A percentile compares a stretch with the other conserved stretches of the same genome.
These are phyloP conservation scores for Delitschia confertaspora DNA, from an alignment of 495 filamentous ascomycete species.

Conservation along the genomic window DNA sequence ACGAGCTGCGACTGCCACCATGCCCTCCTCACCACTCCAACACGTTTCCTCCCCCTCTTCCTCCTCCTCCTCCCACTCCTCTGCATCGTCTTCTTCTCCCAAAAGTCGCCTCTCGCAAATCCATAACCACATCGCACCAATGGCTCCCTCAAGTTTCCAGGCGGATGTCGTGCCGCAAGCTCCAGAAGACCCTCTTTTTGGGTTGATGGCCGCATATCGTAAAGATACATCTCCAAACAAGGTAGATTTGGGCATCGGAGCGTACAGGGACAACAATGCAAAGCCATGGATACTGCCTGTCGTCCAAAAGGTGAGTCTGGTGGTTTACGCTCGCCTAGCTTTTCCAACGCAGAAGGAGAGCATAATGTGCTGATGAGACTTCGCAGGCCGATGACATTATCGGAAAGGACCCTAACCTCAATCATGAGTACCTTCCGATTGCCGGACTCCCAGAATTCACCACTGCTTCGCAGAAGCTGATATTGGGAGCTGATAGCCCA, in stretches of 20 bases:
- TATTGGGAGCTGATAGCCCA: constrained; percentile 70
- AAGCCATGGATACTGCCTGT: constrained; percentile 99
- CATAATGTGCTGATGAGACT: constrained; percentile 8
- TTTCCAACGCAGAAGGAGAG: constrained; percentile 1
- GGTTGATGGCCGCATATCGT: constrained; percentile 79
- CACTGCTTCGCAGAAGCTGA: constrained; percentile 76
- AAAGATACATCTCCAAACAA: constrained; percentile 79
- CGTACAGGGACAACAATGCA: constrained; percentile 88
- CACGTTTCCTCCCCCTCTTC: constrained; percentile 1
- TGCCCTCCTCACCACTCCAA: constrained; percentile 7
- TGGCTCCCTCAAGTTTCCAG: constrained; percentile 50
- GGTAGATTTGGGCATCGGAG: constrained; percentile 92
- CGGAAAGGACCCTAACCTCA: constrained; percentile 75
- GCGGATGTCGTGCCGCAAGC: constrained; percentile 76
- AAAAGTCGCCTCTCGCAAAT: constrained; percentile 42
- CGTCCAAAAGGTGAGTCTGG: constrained; percentile 69
- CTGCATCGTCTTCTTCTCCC: constrained; percentile 4
- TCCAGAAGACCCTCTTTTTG: constrained; percentile 92
- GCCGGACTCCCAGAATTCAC: constrained; percentile 79
- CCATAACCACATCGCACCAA: constrained; percentile 43
- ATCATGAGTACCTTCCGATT: constrained; percentile 98
- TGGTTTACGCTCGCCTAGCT: background rate
- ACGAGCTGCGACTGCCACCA: constrained; percentile 13
- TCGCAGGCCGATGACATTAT: constrained; percentile 78
- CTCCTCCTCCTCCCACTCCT: constrained; percentile 7